A percentile compares a stretch with the other conserved stretches of the same genome.
Conservation (phyloP, 129 eudicot genomes). For the Gnaphalium uliginosum region DNA sequence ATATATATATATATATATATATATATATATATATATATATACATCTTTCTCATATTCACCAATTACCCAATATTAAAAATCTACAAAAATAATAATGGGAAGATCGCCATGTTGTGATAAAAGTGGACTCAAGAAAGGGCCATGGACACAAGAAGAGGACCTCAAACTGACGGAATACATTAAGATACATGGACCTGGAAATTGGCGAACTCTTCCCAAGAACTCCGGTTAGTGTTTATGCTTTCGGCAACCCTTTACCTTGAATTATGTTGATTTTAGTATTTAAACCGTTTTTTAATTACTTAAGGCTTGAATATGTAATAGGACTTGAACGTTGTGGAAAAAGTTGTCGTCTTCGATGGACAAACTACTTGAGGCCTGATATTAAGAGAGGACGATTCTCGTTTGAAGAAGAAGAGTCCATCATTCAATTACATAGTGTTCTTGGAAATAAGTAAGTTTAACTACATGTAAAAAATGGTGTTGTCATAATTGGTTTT, state of each 20-base stretch:
- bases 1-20: too few relatives aligned
- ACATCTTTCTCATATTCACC: slow-evolving; percentile 1
- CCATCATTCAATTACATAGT: slow-evolving; percentile 69
- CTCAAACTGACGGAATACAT: slow-evolving; percentile 53
- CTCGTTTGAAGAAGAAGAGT: slow-evolving; percentile 77
- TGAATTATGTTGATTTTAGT: background rate
- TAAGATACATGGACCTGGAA: slow-evolving; percentile 54
- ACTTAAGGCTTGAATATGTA: background rate
- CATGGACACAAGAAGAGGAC: slow-evolving; percentile 78
- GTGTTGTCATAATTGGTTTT: background rate
- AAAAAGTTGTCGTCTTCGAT: slow-evolving; percentile 71
- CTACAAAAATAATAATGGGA: slow-evolving; percentile 41
- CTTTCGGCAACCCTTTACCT: background rate
- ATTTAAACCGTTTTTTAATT: background rate
- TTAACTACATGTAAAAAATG: background rate
- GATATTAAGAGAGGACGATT: slow-evolving; percentile 80
- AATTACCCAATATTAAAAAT: slow-evolving; percentile 27
- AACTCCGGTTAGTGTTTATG: slow-evolving; percentile 46
- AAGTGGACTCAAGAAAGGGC: slow-evolving; percentile 71
- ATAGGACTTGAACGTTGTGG: slow-evolving; percentile 70
- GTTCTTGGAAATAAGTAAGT: slow-evolving; percentile 73
- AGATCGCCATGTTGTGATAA: slow-evolving; percentile 62
- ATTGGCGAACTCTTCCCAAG: slow-evolving; percentile 67
- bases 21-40: too few relatives aligned
- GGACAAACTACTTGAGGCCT: slow-evolving; percentile 79